Conservation (phyloP, 83 land plant species). For the Diphasiastrum complanatum region DNA sequence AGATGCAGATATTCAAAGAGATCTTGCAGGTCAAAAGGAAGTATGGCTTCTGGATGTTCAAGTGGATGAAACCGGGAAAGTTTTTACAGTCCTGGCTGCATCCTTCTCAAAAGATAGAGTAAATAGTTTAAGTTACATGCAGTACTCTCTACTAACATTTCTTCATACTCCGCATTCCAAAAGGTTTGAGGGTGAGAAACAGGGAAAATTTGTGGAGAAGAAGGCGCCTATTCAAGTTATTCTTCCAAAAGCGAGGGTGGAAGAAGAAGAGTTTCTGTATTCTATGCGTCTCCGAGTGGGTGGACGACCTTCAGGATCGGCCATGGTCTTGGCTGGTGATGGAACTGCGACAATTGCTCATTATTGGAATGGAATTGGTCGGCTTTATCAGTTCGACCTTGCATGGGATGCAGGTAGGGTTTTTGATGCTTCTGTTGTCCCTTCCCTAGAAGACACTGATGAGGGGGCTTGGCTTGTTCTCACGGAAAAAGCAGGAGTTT, state of each 20-base stretch:
- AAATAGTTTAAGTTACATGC: slow-evolving; percentile 69
- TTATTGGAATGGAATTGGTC: slow-evolving; percentile 42
- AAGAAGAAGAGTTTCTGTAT: slow-evolving; percentile 59
- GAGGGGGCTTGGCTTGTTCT: slow-evolving; percentile 92
- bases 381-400: slow-evolving; percentile 83
- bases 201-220: slow-evolving; percentile 43
- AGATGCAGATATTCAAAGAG: slow-evolving; percentile 59
- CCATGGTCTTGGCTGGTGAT: slow-evolving; percentile 73
- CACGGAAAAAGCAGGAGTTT: slow-evolving; percentile 89
- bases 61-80: slow-evolving; percentile 56
- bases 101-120: slow-evolving; percentile 60
- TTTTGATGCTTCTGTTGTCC: slow-evolving; percentile 76
- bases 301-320: slow-evolving; percentile 92
- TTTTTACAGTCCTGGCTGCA: slow-evolving; percentile 65
- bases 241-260: slow-evolving; percentile 79
- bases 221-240: slow-evolving; percentile 76
- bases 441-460: slow-evolving; percentile 59
- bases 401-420: slow-evolving; percentile 94
- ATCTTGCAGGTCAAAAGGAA: slow-evolving; percentile 71
- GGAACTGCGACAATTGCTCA: slow-evolving; percentile 91
- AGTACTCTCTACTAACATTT: slow-evolving; percentile 75
- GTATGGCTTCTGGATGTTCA: slow-evolving; percentile 88
- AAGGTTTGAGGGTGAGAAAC: too few species aligned
- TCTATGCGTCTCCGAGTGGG: slow-evolving; percentile 77
- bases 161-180: slow-evolving; percentile 32